A percentile compares a stretch with the other conserved stretches of the same genome.
Conservation (phyloP, 257 asterid species). For the Solanum ossicruentum region DNA sequence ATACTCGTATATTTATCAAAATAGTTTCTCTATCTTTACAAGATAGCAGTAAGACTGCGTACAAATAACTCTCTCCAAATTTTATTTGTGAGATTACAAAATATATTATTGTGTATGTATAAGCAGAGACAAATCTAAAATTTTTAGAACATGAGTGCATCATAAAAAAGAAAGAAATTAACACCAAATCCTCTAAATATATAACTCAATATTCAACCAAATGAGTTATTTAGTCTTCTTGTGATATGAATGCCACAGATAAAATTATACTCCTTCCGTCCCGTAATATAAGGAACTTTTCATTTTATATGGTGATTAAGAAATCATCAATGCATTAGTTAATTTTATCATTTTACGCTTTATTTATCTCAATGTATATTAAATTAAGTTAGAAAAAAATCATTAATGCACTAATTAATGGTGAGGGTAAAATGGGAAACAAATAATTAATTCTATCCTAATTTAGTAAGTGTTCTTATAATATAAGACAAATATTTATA, state of each 20-base stretch:
- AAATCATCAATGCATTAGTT: too few relatives aligned
- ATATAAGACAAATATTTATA: too few relatives aligned
- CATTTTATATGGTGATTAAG: too few relatives aligned
- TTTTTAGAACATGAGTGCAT: background rate
- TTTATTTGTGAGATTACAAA: background rate
- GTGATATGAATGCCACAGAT: background rate
- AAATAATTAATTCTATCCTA: too few relatives aligned
- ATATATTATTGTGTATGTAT: background rate
- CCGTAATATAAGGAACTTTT: too few relatives aligned
- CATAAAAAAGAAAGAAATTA: background rate
- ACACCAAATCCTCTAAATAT: background rate
- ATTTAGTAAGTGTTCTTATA: too few relatives aligned
- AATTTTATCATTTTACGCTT: too few relatives aligned
- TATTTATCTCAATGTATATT: too few relatives aligned
- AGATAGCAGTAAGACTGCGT: fast-evolving
- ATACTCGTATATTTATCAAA: background rate
- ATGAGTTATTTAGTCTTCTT: background rate
- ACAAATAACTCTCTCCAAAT: fast-evolving
- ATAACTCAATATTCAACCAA: background rate
- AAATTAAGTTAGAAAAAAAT: too few relatives aligned
- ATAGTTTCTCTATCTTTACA: background rate
- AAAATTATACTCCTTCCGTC: background rate
- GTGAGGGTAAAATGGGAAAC: too few relatives aligned
- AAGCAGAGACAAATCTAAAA: background rate
- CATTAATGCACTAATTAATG: too few relatives aligned